These are phyloP conservation scores for Amaranthus hypochondriacus DNA, from an alignment of 148 eudicot species.

Conservation along the genomic window DNA sequence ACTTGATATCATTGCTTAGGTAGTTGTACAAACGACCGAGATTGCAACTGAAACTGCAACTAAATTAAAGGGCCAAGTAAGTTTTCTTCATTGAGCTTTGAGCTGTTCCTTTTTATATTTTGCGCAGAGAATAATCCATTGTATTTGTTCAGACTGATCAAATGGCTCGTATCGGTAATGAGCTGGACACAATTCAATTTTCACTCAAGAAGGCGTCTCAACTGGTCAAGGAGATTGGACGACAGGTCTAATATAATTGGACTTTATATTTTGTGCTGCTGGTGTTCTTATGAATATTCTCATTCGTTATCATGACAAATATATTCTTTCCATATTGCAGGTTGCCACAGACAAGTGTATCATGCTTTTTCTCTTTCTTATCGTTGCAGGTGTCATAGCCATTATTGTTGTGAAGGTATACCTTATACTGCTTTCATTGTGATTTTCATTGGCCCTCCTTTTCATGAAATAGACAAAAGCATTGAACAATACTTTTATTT, in stretches of 20 bases:
- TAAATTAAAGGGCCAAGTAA: constrained; percentile 82
- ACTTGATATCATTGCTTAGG: constrained; percentile 37
- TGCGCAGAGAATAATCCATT: constrained; percentile 18
- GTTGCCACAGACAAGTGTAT: constrained; percentile 99
- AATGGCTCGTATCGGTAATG: constrained; percentile 94
- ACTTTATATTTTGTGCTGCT: not conserved
- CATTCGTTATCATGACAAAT: constrained; percentile 5
- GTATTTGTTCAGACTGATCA: constrained; percentile 70
- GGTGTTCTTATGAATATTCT: not conserved
- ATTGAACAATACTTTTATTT: not conserved
- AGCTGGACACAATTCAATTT: constrained; percentile 91
- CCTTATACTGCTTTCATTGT: not conserved
- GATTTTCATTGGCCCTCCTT: not conserved
- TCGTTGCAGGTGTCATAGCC: constrained; percentile 91
- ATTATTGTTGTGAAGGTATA: constrained; percentile 89
- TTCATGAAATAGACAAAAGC: not conserved
- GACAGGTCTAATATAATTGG: constrained; percentile 57
- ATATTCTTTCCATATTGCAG: constrained; percentile 33
- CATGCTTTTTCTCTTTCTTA: constrained; percentile 88
- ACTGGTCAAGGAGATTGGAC: constrained; percentile 94
- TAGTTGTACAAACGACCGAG: constrained; percentile 89
- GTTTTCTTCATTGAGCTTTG: constrained; percentile 27
- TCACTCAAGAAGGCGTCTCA: constrained; percentile 95
- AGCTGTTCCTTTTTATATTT: constrained; percentile 1
- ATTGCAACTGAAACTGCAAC: constrained; percentile 90